Conservation (phyloP, 176 grass and related monocot genomes). For the Alopecurus myosuroides region DNA sequence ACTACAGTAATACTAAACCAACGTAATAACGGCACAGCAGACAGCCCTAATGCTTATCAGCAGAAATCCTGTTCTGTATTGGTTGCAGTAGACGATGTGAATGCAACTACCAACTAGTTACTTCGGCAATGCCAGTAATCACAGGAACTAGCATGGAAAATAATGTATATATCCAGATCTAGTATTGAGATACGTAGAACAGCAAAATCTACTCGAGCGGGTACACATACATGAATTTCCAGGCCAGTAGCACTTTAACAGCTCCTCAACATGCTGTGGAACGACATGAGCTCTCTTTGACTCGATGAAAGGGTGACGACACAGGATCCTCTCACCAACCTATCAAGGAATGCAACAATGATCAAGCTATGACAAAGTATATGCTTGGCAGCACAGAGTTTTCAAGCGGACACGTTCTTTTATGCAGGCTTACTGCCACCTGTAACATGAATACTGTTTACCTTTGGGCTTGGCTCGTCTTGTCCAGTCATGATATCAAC, state of each 20-base stretch:
- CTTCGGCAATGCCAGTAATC: background rate
- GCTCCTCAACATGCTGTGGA: conserved; percentile 81
- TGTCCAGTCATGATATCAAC: conserved; percentile 94
- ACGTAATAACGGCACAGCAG: background rate
- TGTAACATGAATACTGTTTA: conserved; percentile 22
- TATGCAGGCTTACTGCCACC: background rate
- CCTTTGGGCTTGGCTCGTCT: conserved; percentile 80
- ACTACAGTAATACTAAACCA: background rate
- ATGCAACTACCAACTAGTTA: background rate
- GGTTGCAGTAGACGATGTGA: background rate
- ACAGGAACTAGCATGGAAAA: background rate
- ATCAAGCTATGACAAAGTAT: background rate
- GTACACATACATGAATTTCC: conserved; percentile 64
- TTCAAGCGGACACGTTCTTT: conserved; percentile 1
- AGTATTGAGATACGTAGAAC: background rate
- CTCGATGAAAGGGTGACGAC: conserved; percentile 93
- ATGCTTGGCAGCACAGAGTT: background rate
- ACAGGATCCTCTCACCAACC: conserved; percentile 88
- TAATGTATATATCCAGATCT: background rate
- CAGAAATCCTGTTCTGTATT: background rate
- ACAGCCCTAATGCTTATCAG: background rate
- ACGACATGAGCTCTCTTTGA: conserved; percentile 93
- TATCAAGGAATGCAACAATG: conserved; percentile 27
- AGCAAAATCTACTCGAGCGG: background rate
- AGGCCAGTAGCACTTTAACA: conserved; percentile 87